Conservation (phyloP, 192 early-diverging fungal species). For the Entophlyctis luteolus region DNA sequence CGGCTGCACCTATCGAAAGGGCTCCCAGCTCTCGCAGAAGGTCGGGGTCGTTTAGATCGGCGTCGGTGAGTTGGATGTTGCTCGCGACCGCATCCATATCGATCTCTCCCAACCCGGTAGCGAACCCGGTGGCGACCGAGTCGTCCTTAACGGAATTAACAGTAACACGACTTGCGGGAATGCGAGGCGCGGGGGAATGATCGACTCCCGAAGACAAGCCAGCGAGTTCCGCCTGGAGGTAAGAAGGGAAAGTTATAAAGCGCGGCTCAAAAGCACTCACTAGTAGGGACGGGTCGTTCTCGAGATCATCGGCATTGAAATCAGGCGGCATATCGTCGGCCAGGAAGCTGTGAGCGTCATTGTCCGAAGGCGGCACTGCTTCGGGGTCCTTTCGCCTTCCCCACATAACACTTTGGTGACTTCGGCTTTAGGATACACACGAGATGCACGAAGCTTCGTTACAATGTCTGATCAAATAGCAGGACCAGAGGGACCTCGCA, state of each 20-base stretch:
- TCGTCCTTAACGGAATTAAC: not conserved
- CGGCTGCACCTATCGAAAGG: not conserved
- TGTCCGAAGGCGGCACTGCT: not conserved
- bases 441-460: not conserved
- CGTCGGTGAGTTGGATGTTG: conserved; percentile 66
- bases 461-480: not conserved
- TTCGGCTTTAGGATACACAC: not conserved
- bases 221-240: too few relatives aligned
- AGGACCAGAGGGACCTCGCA: not conserved
- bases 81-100: conserved; percentile 50
- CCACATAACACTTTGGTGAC: not conserved
- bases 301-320: conserved; percentile 18
- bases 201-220: too few relatives aligned
- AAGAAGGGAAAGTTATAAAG: not conserved
- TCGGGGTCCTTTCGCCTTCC: not conserved
- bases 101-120: not conserved
- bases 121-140: not conserved
- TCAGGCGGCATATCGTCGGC: not conserved
- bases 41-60: conserved; percentile 73
- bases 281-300: conserved; percentile 36
- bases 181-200: not conserved
- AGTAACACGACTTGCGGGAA: not conserved
- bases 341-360: not conserved
- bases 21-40: conserved; percentile 49
- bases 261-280: conserved; percentile 5